Evolutionary conservation across 805 yeast genomes (phyloP), one percentile per base, ranked within the genome.

Genomic region (Saturnispora dispora): DNA sequence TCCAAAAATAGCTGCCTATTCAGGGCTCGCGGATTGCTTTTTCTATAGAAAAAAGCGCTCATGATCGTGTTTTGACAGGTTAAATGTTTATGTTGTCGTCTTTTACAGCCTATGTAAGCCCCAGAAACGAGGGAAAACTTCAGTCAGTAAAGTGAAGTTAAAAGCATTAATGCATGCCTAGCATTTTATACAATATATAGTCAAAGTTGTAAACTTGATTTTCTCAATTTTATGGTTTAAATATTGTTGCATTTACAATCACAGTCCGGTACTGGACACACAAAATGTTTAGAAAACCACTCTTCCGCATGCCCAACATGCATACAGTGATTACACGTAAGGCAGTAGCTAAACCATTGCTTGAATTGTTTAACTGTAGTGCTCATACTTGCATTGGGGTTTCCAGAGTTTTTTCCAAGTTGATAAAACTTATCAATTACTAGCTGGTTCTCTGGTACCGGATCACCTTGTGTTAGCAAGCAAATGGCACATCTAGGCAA

Each of bases 201-300:
- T 25, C 28, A 25, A 10, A 13, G 4, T 9, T 5, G 33, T 30
- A 30, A 10, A 30, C 4, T 9, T 30, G 13, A 9, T 30, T 13
- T 30, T 10, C 10, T 11, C 13, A 30, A n/a, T 18, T 9, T 18
- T 9, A 20, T 37, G 18, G 7, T 9, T 20, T 11, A 37, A 17
- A 37, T 60, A 58, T 77, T 81, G 59, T 84, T 85, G 65, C 98
- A 91, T 47, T 79, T 72, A 61, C 99, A 91, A 40, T 75, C 72
- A 61, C 99, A 91, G 42, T 89, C 95, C 0, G 97, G 96, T 3
- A 91, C 96, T 0, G 99, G 97, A 61, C 99, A 91, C 1, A 86
- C 79, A 51, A 78, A 79, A 60, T 90, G 96, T 63, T 82, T 83
- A 25, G 83, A 77, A 64, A 91, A 91, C 99, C 99, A 91, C 60